phyloP scores from a whole-genome alignment of 768 basidiomycete genomes.

The Gymnopilus dilepis region DNA sequence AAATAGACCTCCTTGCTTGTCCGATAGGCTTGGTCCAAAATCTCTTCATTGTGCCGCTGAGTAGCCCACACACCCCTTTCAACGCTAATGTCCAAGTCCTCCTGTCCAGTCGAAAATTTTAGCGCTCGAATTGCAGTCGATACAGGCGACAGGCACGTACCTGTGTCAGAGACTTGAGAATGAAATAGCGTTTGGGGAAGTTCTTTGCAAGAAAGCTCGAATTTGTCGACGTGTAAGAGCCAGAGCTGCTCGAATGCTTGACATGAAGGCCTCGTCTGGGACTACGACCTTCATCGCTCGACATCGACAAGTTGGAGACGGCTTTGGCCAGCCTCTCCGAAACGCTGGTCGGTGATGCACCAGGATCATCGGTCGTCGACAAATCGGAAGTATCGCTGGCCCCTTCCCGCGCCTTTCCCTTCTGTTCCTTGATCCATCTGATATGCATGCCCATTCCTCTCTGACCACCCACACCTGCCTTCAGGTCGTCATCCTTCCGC shows the following conservation, averaged over 20 bases:
- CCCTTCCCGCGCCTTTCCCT: slow-evolving; percentile 38
- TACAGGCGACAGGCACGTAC: slow-evolving; percentile 42
- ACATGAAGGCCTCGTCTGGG: slow-evolving; percentile 18
- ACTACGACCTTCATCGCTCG: slow-evolving; percentile 46
- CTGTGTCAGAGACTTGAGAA: slow-evolving; percentile 86
- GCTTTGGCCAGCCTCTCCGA: slow-evolving; percentile 31
- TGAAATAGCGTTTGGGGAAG: slow-evolving; percentile 92
- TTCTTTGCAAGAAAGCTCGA: slow-evolving; percentile 77
- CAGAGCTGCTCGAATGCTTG: slow-evolving; percentile 60
- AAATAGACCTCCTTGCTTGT: slow-evolving; percentile 88
- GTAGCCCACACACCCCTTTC: slow-evolving; percentile 88
- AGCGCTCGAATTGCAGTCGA: slow-evolving; percentile 12
- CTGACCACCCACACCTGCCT: slow-evolving; percentile 91
- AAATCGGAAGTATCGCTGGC: slow-evolving; percentile 26
- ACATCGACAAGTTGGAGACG: slow-evolving; percentile 40
- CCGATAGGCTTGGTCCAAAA: slow-evolving; percentile 92
- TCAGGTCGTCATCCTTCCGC: slow-evolving; percentile 81
- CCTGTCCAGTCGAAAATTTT: slow-evolving; percentile 42
- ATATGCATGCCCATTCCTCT: slow-evolving; percentile 84
- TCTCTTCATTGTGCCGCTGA: slow-evolving; percentile 89
- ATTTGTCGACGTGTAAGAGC: slow-evolving; percentile 79
- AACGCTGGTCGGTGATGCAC: slow-evolving; percentile 29
- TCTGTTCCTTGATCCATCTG: slow-evolving; percentile 76
- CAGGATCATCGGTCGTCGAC: slow-evolving; percentile 27
- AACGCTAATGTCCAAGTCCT: slow-evolving; percentile 80